phyloP scores from a whole-genome alignment of 2,329 filamentous ascomycete species.

The Alternaria conjuncta region DNA sequence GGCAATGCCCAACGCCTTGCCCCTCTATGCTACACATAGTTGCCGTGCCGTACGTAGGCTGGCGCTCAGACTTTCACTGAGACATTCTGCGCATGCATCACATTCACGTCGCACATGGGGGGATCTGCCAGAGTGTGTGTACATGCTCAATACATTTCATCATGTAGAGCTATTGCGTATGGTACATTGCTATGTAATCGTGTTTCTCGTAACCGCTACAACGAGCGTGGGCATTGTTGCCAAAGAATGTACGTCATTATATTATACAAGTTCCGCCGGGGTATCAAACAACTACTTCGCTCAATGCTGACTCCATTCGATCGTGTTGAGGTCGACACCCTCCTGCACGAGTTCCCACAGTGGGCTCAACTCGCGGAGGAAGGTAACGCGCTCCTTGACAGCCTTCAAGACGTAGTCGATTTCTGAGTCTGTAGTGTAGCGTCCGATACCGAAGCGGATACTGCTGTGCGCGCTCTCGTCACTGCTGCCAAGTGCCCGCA shows the following conservation, averaged over 20 bases:
- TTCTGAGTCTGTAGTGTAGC: slow-evolving; percentile 93
- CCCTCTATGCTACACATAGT: not conserved
- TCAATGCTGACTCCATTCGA: slow-evolving; percentile 98
- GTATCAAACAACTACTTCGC: slow-evolving; percentile 17
- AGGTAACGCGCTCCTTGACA: slow-evolving; percentile 86
- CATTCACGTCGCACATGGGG: not conserved
- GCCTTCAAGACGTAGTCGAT: slow-evolving; percentile 98
- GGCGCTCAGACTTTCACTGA: not conserved
- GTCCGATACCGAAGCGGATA: slow-evolving; percentile 95
- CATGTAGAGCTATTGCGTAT: slow-evolving; percentile 12
- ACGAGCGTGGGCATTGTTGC: slow-evolving; percentile 29
- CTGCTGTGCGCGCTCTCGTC: slow-evolving; percentile 98
- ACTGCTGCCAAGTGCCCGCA: slow-evolving; percentile 91
- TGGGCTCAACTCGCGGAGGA: slow-evolving; percentile 92
- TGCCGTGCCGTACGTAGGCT: not conserved
- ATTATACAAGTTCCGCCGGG: slow-evolving; percentile 30
- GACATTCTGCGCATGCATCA: not conserved
- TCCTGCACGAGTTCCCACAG: slow-evolving; percentile 98
- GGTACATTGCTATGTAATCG: slow-evolving; percentile 26
- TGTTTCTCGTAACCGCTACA: slow-evolving; percentile 30
- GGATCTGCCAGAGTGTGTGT: not conserved
- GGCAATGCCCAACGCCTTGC: slow-evolving; percentile 15
- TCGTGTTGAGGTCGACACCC: slow-evolving; percentile 91
- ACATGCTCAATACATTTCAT: slow-evolving; percentile 9
- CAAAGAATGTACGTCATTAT: slow-evolving; percentile 17